Percentiles rank a stretch among this genome's conserved stretches.
Conservation (phyloP, 2,329 filamentous ascomycete species). For the Xylaria multiplex region DNA sequence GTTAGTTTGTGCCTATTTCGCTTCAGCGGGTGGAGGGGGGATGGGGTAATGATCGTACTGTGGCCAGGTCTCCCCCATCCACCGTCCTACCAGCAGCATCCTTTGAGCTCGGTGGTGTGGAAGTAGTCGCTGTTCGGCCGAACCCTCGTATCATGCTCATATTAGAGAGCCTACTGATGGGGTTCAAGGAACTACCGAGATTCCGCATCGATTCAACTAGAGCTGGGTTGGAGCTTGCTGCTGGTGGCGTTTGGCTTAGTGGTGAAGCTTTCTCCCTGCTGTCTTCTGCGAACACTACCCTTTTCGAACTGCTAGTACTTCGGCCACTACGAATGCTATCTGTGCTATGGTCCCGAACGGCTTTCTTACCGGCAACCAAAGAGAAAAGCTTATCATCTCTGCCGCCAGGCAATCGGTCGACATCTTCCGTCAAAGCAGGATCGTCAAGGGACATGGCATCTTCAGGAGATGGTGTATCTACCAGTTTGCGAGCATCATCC, state of each 20-base stretch:
- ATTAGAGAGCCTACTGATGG: slow-evolving; percentile 78
- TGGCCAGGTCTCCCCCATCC: slow-evolving; percentile 66
- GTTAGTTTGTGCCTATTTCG: slow-evolving; percentile 7
- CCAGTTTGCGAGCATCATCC: slow-evolving; percentile 89
- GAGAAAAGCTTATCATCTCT: slow-evolving; percentile 74
- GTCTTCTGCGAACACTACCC: slow-evolving; percentile 62
- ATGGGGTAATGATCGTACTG: slow-evolving; percentile 55
- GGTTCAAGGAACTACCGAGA: slow-evolving; percentile 83
- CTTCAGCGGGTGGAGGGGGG: slow-evolving; percentile 3
- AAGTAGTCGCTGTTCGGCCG: slow-evolving; percentile 64
- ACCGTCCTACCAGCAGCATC: slow-evolving; percentile 49
- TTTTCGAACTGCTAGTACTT: slow-evolving; percentile 70
- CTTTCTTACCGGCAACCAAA: slow-evolving; percentile 74
- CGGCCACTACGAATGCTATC: slow-evolving; percentile 76
- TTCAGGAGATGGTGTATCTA: slow-evolving; percentile 75
- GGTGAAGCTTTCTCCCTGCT: slow-evolving; percentile 53
- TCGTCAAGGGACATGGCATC: slow-evolving; percentile 70
- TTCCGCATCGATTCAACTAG: slow-evolving; percentile 83
- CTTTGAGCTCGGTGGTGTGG: slow-evolving; percentile 54
- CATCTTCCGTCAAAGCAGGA: slow-evolving; percentile 59
- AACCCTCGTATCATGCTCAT: slow-evolving; percentile 82
- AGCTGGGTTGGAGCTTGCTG: slow-evolving; percentile 62
- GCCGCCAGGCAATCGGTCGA: slow-evolving; percentile 46
- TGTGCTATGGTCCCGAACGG: slow-evolving; percentile 74
- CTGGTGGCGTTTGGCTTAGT: slow-evolving; percentile 45